Base-by-base conservation (phyloP, 1,139 yeast species). In the Geotrichum phurueaensis region DNA sequence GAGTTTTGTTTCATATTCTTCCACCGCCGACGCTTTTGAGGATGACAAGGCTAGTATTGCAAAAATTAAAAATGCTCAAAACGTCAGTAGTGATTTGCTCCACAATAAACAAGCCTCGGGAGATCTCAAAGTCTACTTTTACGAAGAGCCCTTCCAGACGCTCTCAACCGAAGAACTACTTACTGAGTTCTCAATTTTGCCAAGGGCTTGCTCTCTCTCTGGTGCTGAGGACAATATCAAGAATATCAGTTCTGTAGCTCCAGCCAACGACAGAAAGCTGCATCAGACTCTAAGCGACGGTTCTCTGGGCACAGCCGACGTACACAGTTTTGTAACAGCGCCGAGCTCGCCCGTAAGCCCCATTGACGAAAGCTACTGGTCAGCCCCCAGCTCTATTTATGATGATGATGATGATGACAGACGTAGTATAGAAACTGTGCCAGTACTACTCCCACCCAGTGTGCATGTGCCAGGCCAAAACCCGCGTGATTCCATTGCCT, bases 301-400 rank as follows among this genome's bases (percentile, higher is more conserved):
- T 15, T 33, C 29, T 39, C 45, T 52, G 18, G 15, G 18, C 43
- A 47, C 18, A 10, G 43, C 23, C n/a, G 51, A 51, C 43, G 23
- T 9, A 27, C 10, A 39, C 31, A 48, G 57, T 48, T 57, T 57
- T 49, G 45, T 33, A 2, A 57, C 60, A 1, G 60, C 60, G 5
- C 56, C 45, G 7, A 53, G 54, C 31, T 57, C 60, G 15, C 60
- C 60, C 9, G 27, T 15, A 10, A 15, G n/a, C 9, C n/a, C 39
- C 9, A 5, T 3, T 5, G 39, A 3, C 9, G n/a, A 15, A 4
- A 12, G n/a, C n/a, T 33, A 10, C 13, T 33, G 39, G 39, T 33
- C 39, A 3, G 4, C 39, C 4, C 13, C 27, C 15, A 27, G 33
- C 31, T 48, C 45, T 22, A 51, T 18, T 10, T 36, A 52, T 13